A percentile compares a stretch with the other conserved stretches of the same genome.
Evolutionary conservation across 2,329 filamentous ascomycete species (phyloP).

Genomic region (Cordyceps tenuipes): DNA sequence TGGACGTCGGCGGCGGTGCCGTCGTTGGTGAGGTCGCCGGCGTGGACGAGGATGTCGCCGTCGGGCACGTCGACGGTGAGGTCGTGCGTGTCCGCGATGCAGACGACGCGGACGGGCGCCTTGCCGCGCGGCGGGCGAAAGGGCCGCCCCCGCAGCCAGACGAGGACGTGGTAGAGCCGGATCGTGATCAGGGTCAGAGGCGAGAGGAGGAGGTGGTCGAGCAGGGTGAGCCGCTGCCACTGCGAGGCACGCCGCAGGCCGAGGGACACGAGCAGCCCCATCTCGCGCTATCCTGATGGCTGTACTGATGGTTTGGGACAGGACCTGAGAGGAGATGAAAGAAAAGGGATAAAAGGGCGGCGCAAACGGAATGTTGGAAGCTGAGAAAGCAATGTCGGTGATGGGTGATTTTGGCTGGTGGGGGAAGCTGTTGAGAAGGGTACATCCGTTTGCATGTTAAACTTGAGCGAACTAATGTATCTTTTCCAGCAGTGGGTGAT

Average conservation of each 20-base stretch:
- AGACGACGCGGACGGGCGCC: constrained; percentile 65
- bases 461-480: neutral
- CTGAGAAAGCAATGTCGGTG: neutral
- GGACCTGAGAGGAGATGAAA: neutral
- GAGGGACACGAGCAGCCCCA: constrained; percentile 37
- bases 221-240: constrained; percentile 43
- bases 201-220: constrained; percentile 58
- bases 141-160: constrained; percentile 59
- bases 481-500: neutral
- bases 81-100: constrained; percentile 83
- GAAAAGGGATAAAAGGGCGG: neutral
- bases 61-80: constrained; percentile 53
- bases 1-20: constrained; percentile 70
- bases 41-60: constrained; percentile 83
- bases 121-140: constrained; percentile 47
- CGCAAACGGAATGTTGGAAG: too few species aligned
- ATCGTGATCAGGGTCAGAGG: constrained; percentile 58
- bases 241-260: constrained; percentile 38
- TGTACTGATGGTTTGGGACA: too few species aligned
- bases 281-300: constrained; percentile 15
- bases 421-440: neutral
- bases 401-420: neutral
- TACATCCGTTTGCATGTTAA: neutral
- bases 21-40: constrained; percentile 71
- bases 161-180: constrained; percentile 55